Base-by-base conservation (phyloP, 768 basidiomycete genomes). In the Tricholoma flavovirens region DNA sequence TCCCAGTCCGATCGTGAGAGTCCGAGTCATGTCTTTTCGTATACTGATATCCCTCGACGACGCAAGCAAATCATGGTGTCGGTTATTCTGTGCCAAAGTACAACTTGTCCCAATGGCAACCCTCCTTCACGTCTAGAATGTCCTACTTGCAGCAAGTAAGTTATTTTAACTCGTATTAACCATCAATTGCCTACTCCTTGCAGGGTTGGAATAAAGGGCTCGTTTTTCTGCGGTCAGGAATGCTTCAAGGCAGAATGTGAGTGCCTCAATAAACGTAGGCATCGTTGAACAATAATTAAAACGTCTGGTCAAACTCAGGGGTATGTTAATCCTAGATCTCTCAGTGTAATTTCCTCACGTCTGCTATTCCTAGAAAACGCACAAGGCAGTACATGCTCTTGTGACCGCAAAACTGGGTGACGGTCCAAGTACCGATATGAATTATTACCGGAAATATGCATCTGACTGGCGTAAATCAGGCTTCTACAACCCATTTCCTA, bases 161-260 rank as follows among this genome's bases (percentile, higher is more conserved):
- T 77, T 60, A 36, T 60, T 54, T 46, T 49, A 40, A 8, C 43
- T 30, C 26, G 24, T 21, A 12, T 49, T 54, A 42, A 12, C 30
- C 51, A 46, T 42, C 45, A 48, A 57, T 48, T 30, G 54, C 63
- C 60, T 53, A 51, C 65, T 56, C 43, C 22, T 57, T 58, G 35
- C 61, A 93, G 90, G 68, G 77, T 93, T 32, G 89, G 88, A 51
- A 87, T 93, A 60, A 79, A 78, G 49, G 89, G 90, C 29, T 93
- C 90, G 30, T 90, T 88, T 68, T 98, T 95, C 73, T 98, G 96
- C 61, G 84, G 86, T 22, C 96, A 98, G 71, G 92, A 90, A 51
- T 98, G 96, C 73, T 98, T 98, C 83, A 98, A 97, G 72, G 81
- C 86, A 48, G 87, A 83, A 70, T 98, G 96, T 95, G 70, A 77